Evolutionary conservation across 805 yeast species (phyloP), one percentile per base, ranked within the genome.

Genomic region (Peterozyma toletana): DNA sequence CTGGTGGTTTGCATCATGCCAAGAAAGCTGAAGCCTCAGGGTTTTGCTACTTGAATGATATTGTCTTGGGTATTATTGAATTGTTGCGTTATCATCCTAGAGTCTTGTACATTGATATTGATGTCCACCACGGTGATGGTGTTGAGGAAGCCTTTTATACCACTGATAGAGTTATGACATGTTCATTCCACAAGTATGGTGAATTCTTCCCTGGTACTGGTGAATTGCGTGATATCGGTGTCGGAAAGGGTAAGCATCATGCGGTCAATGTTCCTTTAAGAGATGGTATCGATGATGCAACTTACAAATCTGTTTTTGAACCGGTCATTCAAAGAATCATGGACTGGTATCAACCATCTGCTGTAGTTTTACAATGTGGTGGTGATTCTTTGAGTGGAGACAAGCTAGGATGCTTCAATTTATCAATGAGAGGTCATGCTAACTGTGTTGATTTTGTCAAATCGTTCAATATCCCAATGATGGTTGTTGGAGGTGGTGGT

Each of bases 401-500:
- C 68, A 77, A 96, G 53, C 71, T 95, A 47, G 99, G 99, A 30
- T 87, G 96, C 56, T 95, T 95, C 69, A 93, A 95, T 60, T 75
- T 93, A 50, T 87, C 93, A 45, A 90, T 91, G 78, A 72, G 71
- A 44, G 98, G 96, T 0, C 99, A 95, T 61, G 98, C 97, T 35
- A 95, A 91, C 63, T 93, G 99, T 70, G 87, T 91, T 41, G 80
- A 83, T 53, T 91, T 78, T 64, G 88, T 90, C 41, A 86, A 85
- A 60, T 75, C 86, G 9, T 87, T 91, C 58, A 86, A 86, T 39
- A 73, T 93, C 14, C 98, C 99, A 9, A 67, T 87, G 75, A 77
- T 93, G 82, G 95, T 93, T 30, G 73, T 93, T 16, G 99, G 99
- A 35, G 99, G 99, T 40, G 99, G 99, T 53, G 99, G 99, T 16